Percentiles rank a stretch among this genome's conserved stretches.
Conservation (phyloP, 495 filamentous ascomycete species). For the Xanthoparmelia taractica region DNA sequence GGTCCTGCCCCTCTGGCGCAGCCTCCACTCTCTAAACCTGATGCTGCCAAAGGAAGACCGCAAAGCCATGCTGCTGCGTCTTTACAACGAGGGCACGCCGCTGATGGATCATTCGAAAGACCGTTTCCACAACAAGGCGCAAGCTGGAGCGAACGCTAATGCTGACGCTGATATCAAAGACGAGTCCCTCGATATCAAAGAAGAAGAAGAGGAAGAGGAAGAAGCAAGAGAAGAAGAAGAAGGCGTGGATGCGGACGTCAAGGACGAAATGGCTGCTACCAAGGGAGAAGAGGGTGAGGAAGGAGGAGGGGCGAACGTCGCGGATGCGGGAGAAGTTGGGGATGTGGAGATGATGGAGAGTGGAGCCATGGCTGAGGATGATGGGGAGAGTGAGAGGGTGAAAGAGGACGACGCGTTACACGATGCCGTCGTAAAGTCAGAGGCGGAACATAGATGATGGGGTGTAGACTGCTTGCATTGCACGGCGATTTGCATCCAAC, state of each 20-base stretch:
- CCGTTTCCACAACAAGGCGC: constrained; percentile 14
- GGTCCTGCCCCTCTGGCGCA: constrained; percentile 87
- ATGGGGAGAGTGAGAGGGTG: no score
- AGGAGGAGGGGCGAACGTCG: neutral
- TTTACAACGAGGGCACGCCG: constrained; percentile 78
- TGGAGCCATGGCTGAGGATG: neutral
- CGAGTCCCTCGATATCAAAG: neutral
- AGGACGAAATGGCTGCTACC: neutral
- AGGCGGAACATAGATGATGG: neutral
- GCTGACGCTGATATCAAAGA: neutral
- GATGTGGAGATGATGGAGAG: neutral
- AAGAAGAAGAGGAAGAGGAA: neutral
- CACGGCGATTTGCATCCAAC: neutral
- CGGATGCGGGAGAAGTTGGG: neutral
- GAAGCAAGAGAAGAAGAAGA: no score
- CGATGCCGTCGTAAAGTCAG: neutral
- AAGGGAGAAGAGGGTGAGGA: constrained; percentile 6
- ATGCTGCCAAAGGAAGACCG: constrained; percentile 98
- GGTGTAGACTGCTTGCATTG: neutral
- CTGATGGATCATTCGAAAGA: constrained; percentile 44
- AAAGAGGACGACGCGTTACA: neutral
- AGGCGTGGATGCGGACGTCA: neutral
- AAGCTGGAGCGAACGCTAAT: neutral
- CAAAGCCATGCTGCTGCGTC: constrained; percentile 78
- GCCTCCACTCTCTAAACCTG: constrained; percentile 75